A percentile compares a stretch with the other conserved stretches of the same genome.
phyloP scores from a whole-genome alignment of 2,329 filamentous ascomycete genomes.

The Ustulina deusta region DNA sequence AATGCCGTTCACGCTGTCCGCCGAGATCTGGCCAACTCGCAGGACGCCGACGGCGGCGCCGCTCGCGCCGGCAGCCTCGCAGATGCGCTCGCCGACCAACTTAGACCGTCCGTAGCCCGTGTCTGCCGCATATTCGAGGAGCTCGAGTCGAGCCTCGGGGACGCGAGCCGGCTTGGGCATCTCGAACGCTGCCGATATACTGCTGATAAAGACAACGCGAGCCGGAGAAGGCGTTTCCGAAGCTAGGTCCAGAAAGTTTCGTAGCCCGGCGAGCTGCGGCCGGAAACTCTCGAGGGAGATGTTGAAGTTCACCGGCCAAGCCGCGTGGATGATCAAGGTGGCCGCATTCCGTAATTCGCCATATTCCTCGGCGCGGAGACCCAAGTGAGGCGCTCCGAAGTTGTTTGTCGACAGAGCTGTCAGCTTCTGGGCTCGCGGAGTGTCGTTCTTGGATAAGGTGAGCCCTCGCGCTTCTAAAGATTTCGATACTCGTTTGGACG shows the following conservation, averaged over 20 bases:
- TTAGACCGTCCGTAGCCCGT: constrained; percentile 56
- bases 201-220: constrained; percentile 55
- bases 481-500: constrained; percentile 37
- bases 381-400: constrained; percentile 54
- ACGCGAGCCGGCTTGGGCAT: constrained; percentile 48
- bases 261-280: constrained; percentile 57
- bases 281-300: constrained; percentile 60
- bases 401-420: constrained; percentile 54
- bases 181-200: constrained; percentile 53
- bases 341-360: constrained; percentile 48
- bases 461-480: constrained; percentile 42
- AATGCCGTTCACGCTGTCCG: constrained; percentile 49
- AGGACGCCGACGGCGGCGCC: constrained; percentile 48
- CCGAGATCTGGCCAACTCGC: constrained; percentile 53
- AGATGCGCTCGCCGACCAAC: constrained; percentile 54
- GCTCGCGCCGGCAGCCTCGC: constrained; percentile 46
- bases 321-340: constrained; percentile 59
- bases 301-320: constrained; percentile 66
- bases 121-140: constrained; percentile 45
- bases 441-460: constrained; percentile 33
- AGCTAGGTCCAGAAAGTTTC: constrained; percentile 56
- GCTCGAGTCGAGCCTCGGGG: constrained; percentile 47
- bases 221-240: constrained; percentile 49
- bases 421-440: constrained; percentile 48
- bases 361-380: constrained; percentile 51